Percentiles rank a stretch among this genome's conserved stretches.
Conservation (phyloP, 2,329 filamentous ascomycete genomes). For the Exophiala spinifera region DNA sequence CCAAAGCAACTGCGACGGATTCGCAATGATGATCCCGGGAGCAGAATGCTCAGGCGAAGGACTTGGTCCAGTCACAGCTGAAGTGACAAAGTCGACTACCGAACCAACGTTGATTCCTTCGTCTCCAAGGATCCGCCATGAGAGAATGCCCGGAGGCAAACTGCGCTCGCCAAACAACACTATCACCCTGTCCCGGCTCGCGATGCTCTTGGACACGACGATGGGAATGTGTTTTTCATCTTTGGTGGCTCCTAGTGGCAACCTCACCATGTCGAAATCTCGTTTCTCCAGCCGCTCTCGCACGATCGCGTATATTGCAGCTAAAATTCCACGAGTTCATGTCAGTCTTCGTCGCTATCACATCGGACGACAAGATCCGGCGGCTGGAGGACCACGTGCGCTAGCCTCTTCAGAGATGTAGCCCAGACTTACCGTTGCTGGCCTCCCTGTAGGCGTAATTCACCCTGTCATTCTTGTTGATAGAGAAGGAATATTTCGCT, state of each 20-base stretch:
- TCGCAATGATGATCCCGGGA: slow-evolving; percentile 69
- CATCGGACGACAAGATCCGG: no score
- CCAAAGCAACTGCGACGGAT: slow-evolving; percentile 74
- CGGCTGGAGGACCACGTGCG: neutral
- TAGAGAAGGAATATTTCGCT: slow-evolving; percentile 69
- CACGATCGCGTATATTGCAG: slow-evolving; percentile 61
- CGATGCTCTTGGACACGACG: slow-evolving; percentile 58
- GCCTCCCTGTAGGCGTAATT: slow-evolving; percentile 73
- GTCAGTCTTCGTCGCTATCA: no score
- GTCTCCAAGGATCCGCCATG: slow-evolving; percentile 63
- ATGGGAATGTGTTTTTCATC: slow-evolving; percentile 64
- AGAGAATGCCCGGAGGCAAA: slow-evolving; percentile 72
- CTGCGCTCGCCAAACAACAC: slow-evolving; percentile 69
- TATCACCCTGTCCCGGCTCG: slow-evolving; percentile 60
- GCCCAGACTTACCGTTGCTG: slow-evolving; percentile 63
- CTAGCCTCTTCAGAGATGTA: neutral
- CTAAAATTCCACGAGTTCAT: slow-evolving; percentile 42
- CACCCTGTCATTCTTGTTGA: slow-evolving; percentile 69
- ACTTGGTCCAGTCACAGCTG: slow-evolving; percentile 44
- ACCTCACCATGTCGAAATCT: slow-evolving; percentile 57
- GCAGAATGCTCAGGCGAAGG: slow-evolving; percentile 30
- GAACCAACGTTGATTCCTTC: slow-evolving; percentile 71
- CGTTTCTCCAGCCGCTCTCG: slow-evolving; percentile 59
- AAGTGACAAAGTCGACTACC: slow-evolving; percentile 60
- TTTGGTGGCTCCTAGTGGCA: slow-evolving; percentile 55